These are phyloP conservation scores for Aspergillus ochraceus DNA, from an alignment of 2,329 filamentous ascomycete genomes.

Conservation along the genomic window DNA sequence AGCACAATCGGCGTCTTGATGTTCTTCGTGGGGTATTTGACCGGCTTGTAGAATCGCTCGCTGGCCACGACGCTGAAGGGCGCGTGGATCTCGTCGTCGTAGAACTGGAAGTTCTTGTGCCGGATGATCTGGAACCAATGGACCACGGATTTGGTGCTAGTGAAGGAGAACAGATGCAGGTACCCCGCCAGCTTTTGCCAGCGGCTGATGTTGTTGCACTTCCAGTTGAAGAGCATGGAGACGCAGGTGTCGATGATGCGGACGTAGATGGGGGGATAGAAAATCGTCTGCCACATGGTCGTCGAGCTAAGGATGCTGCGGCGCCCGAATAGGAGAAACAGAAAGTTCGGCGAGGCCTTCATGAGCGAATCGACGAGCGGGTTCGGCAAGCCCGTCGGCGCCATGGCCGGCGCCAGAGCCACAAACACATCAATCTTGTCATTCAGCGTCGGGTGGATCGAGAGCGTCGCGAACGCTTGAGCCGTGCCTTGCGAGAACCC, in stretches of 20 bases:
- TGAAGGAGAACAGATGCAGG: constrained; percentile 93
- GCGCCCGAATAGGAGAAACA: constrained; percentile 90
- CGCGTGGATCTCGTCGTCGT: constrained; percentile 87
- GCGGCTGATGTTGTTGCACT: constrained; percentile 74
- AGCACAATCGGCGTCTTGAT: constrained; percentile 95
- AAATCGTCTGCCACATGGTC: constrained; percentile 94
- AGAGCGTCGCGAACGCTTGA: constrained; percentile 90
- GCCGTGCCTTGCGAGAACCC: constrained; percentile 97
- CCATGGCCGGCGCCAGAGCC: constrained; percentile 93
- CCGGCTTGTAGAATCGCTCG: constrained; percentile 90
- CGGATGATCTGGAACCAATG: constrained; percentile 99
- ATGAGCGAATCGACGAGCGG: constrained; percentile 89
- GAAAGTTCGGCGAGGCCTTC: constrained; percentile 87
- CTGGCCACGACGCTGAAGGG: constrained; percentile 69
- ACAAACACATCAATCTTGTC: constrained; percentile 95
- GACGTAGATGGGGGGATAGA: constrained; percentile 93
- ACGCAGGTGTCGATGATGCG: constrained; percentile 81
- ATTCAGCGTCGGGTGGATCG: constrained; percentile 89
- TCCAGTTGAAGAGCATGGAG: constrained; percentile 86
- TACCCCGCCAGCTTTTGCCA: constrained; percentile 95
- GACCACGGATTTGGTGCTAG: constrained; percentile 93
- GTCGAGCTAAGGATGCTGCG: constrained; percentile 88
- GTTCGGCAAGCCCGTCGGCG: constrained; percentile 84
- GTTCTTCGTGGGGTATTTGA: constrained; percentile 93
- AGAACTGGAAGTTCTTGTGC: constrained; percentile 96